These are phyloP conservation scores for Platanthera guangdongensis DNA, from an alignment of 106 monocot species.

Conservation along the genomic window DNA sequence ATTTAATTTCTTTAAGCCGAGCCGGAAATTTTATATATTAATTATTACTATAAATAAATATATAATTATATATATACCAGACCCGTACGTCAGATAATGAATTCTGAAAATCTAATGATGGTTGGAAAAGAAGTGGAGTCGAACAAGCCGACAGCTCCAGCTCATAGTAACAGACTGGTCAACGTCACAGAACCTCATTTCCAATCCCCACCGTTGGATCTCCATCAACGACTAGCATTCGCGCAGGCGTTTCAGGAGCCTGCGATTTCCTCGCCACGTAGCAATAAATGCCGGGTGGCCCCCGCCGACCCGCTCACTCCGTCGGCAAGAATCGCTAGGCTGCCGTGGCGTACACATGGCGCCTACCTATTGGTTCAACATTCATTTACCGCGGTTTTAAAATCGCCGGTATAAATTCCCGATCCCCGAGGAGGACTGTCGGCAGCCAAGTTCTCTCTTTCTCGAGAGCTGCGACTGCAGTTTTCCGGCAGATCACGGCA, in stretches of 20 bases:
- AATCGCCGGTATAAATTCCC: not conserved
- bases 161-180: not conserved
- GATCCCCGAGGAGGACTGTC: not conserved
- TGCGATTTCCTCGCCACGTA: not conserved
- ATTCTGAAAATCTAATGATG: too few relatives aligned
- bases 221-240: not conserved
- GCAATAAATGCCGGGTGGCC: not conserved
- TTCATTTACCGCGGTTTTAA: conserved; percentile 10
- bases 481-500: not conserved
- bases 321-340: conserved; percentile 2
- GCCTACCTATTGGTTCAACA: not conserved
- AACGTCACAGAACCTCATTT: not conserved
- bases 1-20: too few relatives aligned
- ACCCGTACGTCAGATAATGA: too few relatives aligned
- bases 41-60: too few relatives aligned
- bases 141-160: not conserved
- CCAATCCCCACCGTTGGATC: not conserved
- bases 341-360: conserved; percentile 3
- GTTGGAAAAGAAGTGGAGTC: not conserved
- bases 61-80: too few relatives aligned
- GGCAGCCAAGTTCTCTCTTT: not conserved
- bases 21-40: too few relatives aligned
- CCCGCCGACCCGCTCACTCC: not conserved
- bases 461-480: not conserved
- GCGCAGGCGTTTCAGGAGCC: not conserved